Evolutionary conservation across 345 rosid species (phyloP).

Genomic region (Aethionema arabicum): DNA sequence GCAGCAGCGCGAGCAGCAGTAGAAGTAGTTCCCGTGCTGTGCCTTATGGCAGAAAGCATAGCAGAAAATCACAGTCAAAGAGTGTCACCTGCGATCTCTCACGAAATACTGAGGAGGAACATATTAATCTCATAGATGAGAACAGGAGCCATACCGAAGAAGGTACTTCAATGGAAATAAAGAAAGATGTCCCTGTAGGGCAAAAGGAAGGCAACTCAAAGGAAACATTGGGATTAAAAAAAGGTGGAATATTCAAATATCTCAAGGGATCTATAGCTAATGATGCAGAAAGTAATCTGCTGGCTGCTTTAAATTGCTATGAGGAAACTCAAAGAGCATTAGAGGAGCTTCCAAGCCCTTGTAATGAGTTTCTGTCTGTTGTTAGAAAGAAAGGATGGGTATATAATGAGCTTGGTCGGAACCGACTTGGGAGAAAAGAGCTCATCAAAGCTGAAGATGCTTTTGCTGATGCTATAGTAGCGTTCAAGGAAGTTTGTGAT

Average conservation of each 20-base stretch:
- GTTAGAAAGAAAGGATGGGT: conserved; percentile 87
- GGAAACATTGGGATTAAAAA: conserved; percentile 38
- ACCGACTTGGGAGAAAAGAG: conserved; percentile 68
- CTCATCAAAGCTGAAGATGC: conserved; percentile 70
- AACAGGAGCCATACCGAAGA: conserved; percentile 28
- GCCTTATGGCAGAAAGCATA: conserved; percentile 57
- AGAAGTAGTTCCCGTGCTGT: conserved; percentile 42
- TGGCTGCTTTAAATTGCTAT: conserved; percentile 65
- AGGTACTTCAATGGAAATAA: conserved; percentile 27
- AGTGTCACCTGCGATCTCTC: conserved; percentile 28
- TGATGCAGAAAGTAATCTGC: conserved; percentile 67
- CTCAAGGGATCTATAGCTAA: conserved; percentile 43
- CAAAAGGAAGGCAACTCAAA: conserved; percentile 35
- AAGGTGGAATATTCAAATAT: conserved; percentile 88
- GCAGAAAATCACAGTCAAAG: conserved; percentile 50
- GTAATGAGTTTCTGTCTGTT: conserved; percentile 58
- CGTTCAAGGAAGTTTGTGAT: conserved; percentile 75
- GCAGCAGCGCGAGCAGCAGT: conserved; percentile 80
- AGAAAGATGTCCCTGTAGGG: conserved; percentile 29
- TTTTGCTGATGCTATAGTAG: conserved; percentile 73
- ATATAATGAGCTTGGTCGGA: conserved; percentile 85
- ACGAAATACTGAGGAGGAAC: conserved; percentile 41
- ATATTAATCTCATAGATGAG: conserved; percentile 33
- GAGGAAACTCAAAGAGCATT: conserved; percentile 74
- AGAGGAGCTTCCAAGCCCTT: conserved; percentile 51